These are phyloP conservation scores for Rhodotorula diobovata DNA, from an alignment of 768 basidiomycete genomes.

Conservation along the genomic window DNA sequence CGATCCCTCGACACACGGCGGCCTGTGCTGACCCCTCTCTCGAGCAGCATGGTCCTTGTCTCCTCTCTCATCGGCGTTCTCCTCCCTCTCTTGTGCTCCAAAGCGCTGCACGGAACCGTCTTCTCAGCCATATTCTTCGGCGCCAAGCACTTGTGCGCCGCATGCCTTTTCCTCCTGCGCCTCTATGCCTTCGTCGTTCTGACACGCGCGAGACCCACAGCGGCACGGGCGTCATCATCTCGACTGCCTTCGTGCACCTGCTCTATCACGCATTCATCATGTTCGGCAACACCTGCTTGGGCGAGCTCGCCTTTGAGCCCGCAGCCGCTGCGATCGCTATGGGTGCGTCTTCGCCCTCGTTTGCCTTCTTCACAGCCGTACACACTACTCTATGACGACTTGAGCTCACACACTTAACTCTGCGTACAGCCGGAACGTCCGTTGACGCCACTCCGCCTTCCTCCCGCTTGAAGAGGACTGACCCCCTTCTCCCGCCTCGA, in stretches of 20 bases:
- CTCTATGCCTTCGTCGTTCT: neutral
- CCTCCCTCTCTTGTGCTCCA: conserved; percentile 26
- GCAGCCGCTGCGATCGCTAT: conserved; percentile 47
- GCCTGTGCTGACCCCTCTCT: neutral
- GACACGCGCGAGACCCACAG: neutral
- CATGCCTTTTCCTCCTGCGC: neutral
- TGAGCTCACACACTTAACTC: too few species aligned
- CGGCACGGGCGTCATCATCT: conserved; percentile 46
- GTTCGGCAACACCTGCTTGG: conserved; percentile 47
- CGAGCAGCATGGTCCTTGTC: conserved; percentile 29
- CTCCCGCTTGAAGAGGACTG: too few species aligned
- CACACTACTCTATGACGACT: too few species aligned
- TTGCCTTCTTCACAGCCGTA: neutral
- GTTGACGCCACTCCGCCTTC: too few species aligned
- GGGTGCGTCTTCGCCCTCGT: conserved; percentile 24
- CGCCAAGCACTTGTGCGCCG: conserved; percentile 35
- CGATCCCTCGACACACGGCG: neutral
- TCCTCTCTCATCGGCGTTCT: conserved; percentile 34
- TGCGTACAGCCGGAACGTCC: too few species aligned
- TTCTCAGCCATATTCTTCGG: conserved; percentile 29
- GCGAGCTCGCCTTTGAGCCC: conserved; percentile 46
- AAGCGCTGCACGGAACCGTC: neutral
- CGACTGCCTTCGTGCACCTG: conserved; percentile 46
- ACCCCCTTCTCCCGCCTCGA: too few species aligned
- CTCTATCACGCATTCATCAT: conserved; percentile 49